These are phyloP conservation scores for Cytospora paraplurivora DNA, from an alignment of 2,329 filamentous ascomycete species.

Conservation along the genomic window DNA sequence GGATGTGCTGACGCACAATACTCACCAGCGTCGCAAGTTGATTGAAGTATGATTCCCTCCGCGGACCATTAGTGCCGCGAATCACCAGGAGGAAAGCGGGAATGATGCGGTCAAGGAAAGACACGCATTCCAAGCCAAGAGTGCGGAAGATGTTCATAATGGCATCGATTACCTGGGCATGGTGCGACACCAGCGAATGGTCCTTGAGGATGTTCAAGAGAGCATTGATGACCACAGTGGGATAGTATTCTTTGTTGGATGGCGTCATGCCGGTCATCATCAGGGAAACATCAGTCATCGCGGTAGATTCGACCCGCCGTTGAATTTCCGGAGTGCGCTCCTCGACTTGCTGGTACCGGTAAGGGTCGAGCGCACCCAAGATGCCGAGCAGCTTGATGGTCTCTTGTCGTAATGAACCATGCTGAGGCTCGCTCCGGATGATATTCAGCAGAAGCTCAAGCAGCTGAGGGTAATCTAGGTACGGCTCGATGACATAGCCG, in stretches of 20 bases:
- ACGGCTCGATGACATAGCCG: constrained; percentile 96
- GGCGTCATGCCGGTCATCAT: constrained; percentile 98
- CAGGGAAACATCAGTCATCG: constrained; percentile 87
- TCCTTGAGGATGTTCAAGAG: constrained; percentile 91
- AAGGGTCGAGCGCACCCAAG: constrained; percentile 90
- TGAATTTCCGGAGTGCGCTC: constrained; percentile 85
- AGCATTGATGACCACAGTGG: constrained; percentile 95
- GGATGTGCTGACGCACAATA: constrained; percentile 95
- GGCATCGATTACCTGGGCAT: constrained; percentile 91
- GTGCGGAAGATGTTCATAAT: constrained; percentile 99
- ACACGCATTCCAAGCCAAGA: constrained; percentile 91
- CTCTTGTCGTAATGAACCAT: constrained; percentile 82
- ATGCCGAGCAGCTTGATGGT: constrained; percentile 98
- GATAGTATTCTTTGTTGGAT: constrained; percentile 97
- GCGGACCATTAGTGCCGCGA: constrained; percentile 72
- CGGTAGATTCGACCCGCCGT: constrained; percentile 61
- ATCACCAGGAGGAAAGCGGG: constrained; percentile 93
- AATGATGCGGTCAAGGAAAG: constrained; percentile 90
- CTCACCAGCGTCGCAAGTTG: constrained; percentile 90
- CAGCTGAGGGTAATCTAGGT: constrained; percentile 90
- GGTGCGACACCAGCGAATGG: constrained; percentile 83
- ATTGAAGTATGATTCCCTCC: constrained; percentile 95
- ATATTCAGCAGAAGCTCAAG: constrained; percentile 92
- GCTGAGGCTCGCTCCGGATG: constrained; percentile 84
- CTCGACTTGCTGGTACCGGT: constrained; percentile 93